A percentile compares a stretch with the other conserved stretches of the same genome.
Evolutionary conservation across 495 filamentous ascomycete species (phyloP).

Genomic region (Penicillium dipodomyicola): DNA sequence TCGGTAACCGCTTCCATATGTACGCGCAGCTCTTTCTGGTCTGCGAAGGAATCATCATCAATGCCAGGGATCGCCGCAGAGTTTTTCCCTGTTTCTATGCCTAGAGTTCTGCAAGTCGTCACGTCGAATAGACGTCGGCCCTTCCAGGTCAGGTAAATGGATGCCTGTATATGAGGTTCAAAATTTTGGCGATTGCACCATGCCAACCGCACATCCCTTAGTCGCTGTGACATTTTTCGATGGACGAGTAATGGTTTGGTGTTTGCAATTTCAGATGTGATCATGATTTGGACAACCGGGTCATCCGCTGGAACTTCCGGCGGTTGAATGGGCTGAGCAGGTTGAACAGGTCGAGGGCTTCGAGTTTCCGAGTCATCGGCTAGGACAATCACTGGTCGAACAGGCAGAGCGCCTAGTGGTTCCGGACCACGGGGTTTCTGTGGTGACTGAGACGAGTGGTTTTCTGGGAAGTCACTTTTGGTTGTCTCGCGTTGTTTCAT

Average conservation of each 20-base stretch:
- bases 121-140: conserved; percentile 68
- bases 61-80: conserved; percentile 25
- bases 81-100: conserved; percentile 49
- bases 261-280: conserved; percentile 61
- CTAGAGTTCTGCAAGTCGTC: conserved; percentile 66
- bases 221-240: conserved; percentile 61
- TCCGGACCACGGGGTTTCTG: background rate
- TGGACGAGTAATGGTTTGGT: conserved; percentile 63
- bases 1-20: conserved; percentile 74
- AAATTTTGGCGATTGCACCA: conserved; percentile 67
- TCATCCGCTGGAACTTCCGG: conserved; percentile 21
- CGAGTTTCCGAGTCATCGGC: background rate
- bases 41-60: conserved; percentile 31
- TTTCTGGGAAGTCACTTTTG: background rate
- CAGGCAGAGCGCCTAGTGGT: background rate
- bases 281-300: conserved; percentile 65
- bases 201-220: conserved; percentile 61
- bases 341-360: background rate
- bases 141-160: conserved; percentile 77
- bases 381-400: background rate
- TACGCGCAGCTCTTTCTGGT: conserved; percentile 37
- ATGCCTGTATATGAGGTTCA: conserved; percentile 38
- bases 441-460: background rate
- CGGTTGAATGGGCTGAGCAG: conserved; percentile 3
- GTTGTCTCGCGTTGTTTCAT: background rate